Base-by-base conservation (phyloP, 352 stramenopile genomes). In the Globisporangium perplexum region DNA sequence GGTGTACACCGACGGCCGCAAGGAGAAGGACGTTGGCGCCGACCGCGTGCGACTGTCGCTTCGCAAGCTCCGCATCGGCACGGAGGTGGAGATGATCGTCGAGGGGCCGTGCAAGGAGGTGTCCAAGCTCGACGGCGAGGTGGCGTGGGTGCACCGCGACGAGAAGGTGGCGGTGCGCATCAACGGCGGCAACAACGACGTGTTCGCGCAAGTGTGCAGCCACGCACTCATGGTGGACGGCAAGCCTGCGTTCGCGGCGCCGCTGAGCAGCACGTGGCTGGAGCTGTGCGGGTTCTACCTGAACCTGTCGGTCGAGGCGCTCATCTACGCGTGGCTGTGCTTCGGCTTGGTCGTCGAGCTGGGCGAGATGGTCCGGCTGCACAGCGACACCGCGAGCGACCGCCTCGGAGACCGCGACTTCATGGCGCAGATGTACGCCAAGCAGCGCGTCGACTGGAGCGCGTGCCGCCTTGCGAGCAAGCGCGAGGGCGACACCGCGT, bases 41-140 rank as follows among this genome's bases (percentile, higher is more conserved):
- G 73, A 84, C 22, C 71, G 71, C 18, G 72, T 88, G 31, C 77
- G 75, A 14, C 50, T 86, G 0, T 86, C 71, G 14, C 57, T 86
- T 2, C 72, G 77, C 7, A 71, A 66, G 30, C 62, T 88, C 7
- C 64, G 71, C 26, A 73, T 88, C 6, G 77, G 77, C 4, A 86
- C 77, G 0, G 73, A 88, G 22, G 77, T 88, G 2, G 75, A 86
- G 51, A 85, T 88, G 74, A 77, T 88, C 41, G 69, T 88, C 3
- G 74, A 88, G 55, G 74, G 77, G 15, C 77, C 77, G 7, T 86
- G 74, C 54, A 88, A 86, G 30, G 77, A 88, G 62, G 66, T 88
- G 3, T 85, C 72, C 0, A 86, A 77, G 47, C 49, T 88, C n/a
- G 75, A 88, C 24, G 74, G 74, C 10, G 74, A 88, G 33, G 72